Evolutionary conservation across 192 early-diverging fungal genomes (phyloP), one percentile per base, ranked within the genome.

Genomic region (Backusella luteola): DNA sequence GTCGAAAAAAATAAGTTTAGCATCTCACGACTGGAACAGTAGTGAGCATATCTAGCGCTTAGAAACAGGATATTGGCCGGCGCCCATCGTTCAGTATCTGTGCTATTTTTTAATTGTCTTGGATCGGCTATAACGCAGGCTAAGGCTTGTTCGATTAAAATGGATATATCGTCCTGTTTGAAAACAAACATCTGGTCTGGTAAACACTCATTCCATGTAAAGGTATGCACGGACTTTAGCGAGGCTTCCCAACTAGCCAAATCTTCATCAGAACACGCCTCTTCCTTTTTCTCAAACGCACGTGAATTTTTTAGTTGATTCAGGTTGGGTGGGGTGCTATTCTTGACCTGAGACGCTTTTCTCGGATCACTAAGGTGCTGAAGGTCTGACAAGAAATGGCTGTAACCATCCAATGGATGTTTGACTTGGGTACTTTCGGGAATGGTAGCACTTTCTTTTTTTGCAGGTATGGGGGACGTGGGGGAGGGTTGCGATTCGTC

Each of bases 121-220:
- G 83, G 86, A n/a, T 83, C 86, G 53, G 95, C 83, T 9, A 90
- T 85, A 63, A 63, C 56, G n/a, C 56, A 63, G 0, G 87, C 85
- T 46, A 97, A 84, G 3, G 91, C 89, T 0, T 88, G 85, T 42
- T 93, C 86, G 29, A 98, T 84, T 63, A 97, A 89, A 70, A 87
- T 84, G 6, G 88, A 84, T 63, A 95, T 79, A 12, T 90, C 89
- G n/a, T 86, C 85, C 56, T 83, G 85, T 72, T 91, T 90, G 79
- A 97, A 96, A 21, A 97, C 96, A 86, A 96, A 91, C 97, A 98
- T 98, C 78, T 98, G 95, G 85, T 96, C 93, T 6, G 89, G 89
- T 76, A 87, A 85, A 83, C 95, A 94, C 26, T 80, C 81, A 52
- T 92, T 88, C 95, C 95, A 98, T 46, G 91, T 86, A 84, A 98